phyloP scores from a whole-genome alignment of 352 stramenopile species.

The Pythium biforme region DNA sequence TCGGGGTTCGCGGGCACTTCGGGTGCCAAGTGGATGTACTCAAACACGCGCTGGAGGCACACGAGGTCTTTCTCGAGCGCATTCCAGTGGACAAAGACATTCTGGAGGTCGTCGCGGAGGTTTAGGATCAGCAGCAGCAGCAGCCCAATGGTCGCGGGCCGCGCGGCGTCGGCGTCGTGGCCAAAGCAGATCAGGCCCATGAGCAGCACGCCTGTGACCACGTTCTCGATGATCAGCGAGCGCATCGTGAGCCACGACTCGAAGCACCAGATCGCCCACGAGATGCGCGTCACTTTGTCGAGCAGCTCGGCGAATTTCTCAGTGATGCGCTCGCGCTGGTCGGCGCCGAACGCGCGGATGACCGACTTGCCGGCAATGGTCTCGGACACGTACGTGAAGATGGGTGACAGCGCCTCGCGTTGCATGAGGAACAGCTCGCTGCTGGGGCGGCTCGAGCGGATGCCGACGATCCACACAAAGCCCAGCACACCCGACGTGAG shows the following conservation, averaged over 20 bases:
- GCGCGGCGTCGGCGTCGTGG: slow-evolving; percentile 21
- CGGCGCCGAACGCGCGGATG: slow-evolving; percentile 25
- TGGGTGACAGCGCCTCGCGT: slow-evolving; percentile 28
- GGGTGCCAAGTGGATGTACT: slow-evolving; percentile 29
- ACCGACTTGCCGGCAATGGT: slow-evolving; percentile 23
- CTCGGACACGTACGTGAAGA: slow-evolving; percentile 32
- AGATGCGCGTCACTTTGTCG: slow-evolving; percentile 22
- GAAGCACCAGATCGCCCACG: slow-evolving; percentile 36
- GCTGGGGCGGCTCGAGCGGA: slow-evolving; percentile 31
- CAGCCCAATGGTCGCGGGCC: slow-evolving; percentile 29
- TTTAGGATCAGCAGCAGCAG: slow-evolving; percentile 27
- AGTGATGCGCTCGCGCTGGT: slow-evolving; percentile 19
- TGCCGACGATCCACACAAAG: slow-evolving; percentile 30
- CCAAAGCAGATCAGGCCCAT: slow-evolving; percentile 26
- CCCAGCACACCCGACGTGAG: slow-evolving; percentile 28
- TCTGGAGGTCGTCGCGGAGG: slow-evolving; percentile 26
- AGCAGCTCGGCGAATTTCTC: slow-evolving; percentile 17
- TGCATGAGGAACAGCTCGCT: slow-evolving; percentile 39
- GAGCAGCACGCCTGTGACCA: slow-evolving; percentile 27
- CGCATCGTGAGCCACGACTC: slow-evolving; percentile 35
- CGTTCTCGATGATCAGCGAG: slow-evolving; percentile 34
- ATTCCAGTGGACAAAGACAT: slow-evolving; percentile 28
- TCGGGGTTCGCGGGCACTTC: slow-evolving; percentile 26
- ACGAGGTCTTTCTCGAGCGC: slow-evolving; percentile 27
- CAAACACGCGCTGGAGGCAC: slow-evolving; percentile 30